These are phyloP conservation scores for Rubroboletus satanas DNA, from an alignment of 768 basidiomycete genomes.

Conservation along the genomic window DNA sequence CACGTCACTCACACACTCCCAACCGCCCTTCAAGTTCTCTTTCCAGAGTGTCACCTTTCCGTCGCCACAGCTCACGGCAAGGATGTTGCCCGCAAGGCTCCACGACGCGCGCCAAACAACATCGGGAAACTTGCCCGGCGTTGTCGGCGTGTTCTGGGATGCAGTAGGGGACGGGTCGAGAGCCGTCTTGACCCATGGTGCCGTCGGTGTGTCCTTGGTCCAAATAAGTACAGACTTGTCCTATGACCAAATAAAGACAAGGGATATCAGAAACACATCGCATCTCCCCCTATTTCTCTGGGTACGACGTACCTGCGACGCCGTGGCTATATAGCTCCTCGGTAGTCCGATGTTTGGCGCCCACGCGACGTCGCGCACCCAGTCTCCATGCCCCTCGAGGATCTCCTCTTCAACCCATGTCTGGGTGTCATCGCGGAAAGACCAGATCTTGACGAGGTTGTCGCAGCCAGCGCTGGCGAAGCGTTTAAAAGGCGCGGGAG, in stretches of 20 bases:
- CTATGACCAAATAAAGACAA: conserved; percentile 20
- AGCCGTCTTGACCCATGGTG: conserved; percentile 75
- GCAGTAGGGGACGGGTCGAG: conserved; percentile 65
- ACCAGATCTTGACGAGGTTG: conserved; percentile 93
- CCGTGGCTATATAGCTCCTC: conserved; percentile 92
- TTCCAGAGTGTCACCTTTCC: conserved; percentile 99
- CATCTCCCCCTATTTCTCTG: neutral
- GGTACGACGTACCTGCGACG: conserved; percentile 62
- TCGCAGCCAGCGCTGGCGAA: conserved; percentile 97
- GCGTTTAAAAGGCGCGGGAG: conserved; percentile 69
- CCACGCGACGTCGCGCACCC: conserved; percentile 99
- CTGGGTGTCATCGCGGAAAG: conserved; percentile 79
- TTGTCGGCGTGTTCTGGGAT: conserved; percentile 41
- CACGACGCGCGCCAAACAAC: conserved; percentile 99
- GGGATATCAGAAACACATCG: neutral
- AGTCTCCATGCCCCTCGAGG: conserved; percentile 91
- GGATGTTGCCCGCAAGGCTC: conserved; percentile 93
- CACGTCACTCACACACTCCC: conserved; percentile 97
- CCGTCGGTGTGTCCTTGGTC: conserved; percentile 76
- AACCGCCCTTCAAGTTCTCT: conserved; percentile 89
- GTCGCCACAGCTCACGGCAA: conserved; percentile 96
- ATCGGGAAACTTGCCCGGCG: conserved; percentile 85
- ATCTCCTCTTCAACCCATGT: conserved; percentile 90
- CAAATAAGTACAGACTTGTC: conserved; percentile 89
- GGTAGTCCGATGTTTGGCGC: conserved; percentile 96